Base-by-base conservation (phyloP, 2,329 filamentous ascomycete genomes). In the Fusarium guadeloupense region DNA sequence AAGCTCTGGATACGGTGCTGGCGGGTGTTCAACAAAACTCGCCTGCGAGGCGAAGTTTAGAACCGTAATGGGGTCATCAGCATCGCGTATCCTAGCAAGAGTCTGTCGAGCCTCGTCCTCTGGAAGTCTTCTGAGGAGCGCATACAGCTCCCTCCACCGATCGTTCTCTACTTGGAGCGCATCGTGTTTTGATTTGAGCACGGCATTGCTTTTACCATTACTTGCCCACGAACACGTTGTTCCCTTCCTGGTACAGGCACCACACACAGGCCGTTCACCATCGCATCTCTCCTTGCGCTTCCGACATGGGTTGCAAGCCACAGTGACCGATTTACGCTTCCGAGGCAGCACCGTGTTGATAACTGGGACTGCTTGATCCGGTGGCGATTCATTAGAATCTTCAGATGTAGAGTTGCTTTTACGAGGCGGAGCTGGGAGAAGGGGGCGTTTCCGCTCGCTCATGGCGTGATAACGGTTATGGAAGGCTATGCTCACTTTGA, bases 111-210 rank as follows among this genome's bases (percentile, higher is more conserved):
- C 62, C 3, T 54, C 39, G 6, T 21, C n/a, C 9, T 54, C 31
- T 4, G 59, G 43, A 19, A 58, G 31, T n/a, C 16, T 48, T 4
- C 34, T 30, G 31, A 61, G 34, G 6, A 49, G 28, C 28, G n/a
- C 28, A 30, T 58, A 61, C 23, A 66, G 47, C 26, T 61, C 52
- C 7, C 53, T 55, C 46, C 59, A 49, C 16, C 54, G 62, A 12
- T 54, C 40, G n/a, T 63, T 63, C 35, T 66, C 55, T 14, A n/a
- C 40, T 35, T 50, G 34, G 6, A 64, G 57, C 13, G 54, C 31
- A 6, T 45, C 45, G 16, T 38, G 7, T 12, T 34, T 39, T 13
- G 12, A 31, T 26, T 39, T 28, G 3, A 46, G 17, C 3, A 25
- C 40, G 14, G 30, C 14, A 6, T 14, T 17, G 5, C 47, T 34